Conservation (phyloP, 169 alveolate species). For the Toxoplasma gondii region DNA sequence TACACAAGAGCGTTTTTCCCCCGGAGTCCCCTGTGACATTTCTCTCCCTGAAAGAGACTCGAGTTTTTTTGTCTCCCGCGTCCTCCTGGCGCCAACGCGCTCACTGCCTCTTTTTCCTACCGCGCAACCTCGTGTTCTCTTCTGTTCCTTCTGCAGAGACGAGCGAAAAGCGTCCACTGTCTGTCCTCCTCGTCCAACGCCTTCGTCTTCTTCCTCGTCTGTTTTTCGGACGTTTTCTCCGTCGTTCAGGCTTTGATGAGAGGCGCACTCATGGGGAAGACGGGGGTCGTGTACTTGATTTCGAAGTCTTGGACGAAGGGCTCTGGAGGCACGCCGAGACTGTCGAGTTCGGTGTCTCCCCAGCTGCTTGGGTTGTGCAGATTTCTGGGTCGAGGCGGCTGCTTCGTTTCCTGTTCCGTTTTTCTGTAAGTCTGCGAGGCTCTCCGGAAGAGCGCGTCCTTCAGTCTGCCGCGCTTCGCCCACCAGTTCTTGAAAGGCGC, state of each 20-base stretch:
- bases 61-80: no score
- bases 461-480: slow-evolving; percentile 26
- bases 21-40: no score
- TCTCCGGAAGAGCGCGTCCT: background rate
- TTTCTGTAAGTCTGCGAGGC: slow-evolving; percentile 30
- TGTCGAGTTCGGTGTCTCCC: slow-evolving; percentile 30
- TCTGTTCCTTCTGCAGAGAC: no score
- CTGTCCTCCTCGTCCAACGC: no score
- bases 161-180: no score
- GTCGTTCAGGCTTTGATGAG: background rate
- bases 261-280: slow-evolving; percentile 48
- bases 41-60: no score
- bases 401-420: background rate
- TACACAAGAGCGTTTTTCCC: no score
- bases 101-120: no score
- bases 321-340: slow-evolving; percentile 43
- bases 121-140: no score
- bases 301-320: background rate
- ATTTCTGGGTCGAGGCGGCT: background rate
- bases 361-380: background rate
- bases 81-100: no score
- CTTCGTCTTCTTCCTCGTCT: no score
- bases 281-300: background rate
- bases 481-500: slow-evolving; percentile 56
- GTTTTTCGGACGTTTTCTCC: no score